Evolutionary conservation across 192 early-diverging fungal species (phyloP), one percentile per base, ranked within the genome.

Genomic region (Mortierella hygrophila): DNA sequence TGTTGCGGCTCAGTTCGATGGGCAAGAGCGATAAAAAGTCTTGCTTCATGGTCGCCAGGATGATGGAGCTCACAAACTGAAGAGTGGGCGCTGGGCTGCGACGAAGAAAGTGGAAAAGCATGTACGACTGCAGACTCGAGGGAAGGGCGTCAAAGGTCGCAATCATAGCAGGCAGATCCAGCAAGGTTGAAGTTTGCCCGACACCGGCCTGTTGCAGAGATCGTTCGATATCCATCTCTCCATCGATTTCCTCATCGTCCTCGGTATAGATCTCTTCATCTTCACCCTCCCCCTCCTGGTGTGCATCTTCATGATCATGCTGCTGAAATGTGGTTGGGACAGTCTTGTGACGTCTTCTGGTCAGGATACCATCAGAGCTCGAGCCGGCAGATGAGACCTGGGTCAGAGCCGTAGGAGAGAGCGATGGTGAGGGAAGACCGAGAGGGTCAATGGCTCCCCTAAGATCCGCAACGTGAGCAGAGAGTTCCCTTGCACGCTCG

Each of bases 1-100:
- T 93, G 71, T 97, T 94, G 68, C 95, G 92, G 42, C 92, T 83
- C 32, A 95, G 85, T 76, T 97, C 95, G 13, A 88, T 54, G 9
- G 96, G 96, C 77, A 97, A 85, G 11, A 90, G 89, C 23, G 91
- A 92, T 11, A 99, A 75, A 88, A 99, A 98, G 90, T 99, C 97
- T 80, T 96, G 93, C 79, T 97, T 96, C 80, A 99, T 91, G 21
- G 95, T 94, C 3, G 99, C 97, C 60, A 96, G 88, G 74, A 99
- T 94, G n/a, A 97, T 89, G 41, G 95, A 93, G 72, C 94, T 94
- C n/a, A 97, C 94, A 90, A 97, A 97, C 89, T 99, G 97, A 74
- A 99, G 92, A 4, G 95, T 94, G 4, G 94, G 90, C 4, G 94
- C 92, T 11, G 96, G 93, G 29, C 94, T 97, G 23, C 97, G 93